Evolutionary conservation across 2,329 filamentous ascomycete species (phyloP).

Genomic region (Dactylellina sp.): DNA sequence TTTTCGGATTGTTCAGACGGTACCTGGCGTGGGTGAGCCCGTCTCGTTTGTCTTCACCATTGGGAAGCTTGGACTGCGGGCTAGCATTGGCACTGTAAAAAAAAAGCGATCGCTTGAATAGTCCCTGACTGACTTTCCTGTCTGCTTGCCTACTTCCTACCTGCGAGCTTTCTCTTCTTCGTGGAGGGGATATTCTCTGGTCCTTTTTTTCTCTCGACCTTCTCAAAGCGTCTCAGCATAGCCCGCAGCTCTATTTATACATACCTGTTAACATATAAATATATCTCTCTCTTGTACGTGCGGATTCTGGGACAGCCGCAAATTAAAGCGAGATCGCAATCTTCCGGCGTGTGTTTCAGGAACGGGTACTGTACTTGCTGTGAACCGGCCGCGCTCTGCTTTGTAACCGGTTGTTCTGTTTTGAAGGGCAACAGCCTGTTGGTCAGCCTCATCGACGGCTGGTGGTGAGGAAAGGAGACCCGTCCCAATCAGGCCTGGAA

Average conservation of each 20-base stretch:
- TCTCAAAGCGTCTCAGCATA: slow-evolving; percentile 55
- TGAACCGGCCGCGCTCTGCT: not conserved
- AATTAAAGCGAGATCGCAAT: slow-evolving; percentile 16
- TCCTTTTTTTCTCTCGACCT: slow-evolving; percentile 46
- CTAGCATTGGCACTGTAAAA: slow-evolving; percentile 16
- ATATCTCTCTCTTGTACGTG: not conserved
- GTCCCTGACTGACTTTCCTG: slow-evolving; percentile 27
- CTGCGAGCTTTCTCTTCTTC: slow-evolving; percentile 20
- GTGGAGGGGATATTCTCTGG: not conserved
- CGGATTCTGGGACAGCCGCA: slow-evolving; percentile 14
- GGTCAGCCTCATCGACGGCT: slow-evolving; percentile 50
- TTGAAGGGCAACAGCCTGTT: not conserved
- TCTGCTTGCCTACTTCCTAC: slow-evolving; percentile 10
- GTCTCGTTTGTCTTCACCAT: slow-evolving; percentile 27
- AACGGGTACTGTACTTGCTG: not conserved
- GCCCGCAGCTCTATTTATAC: slow-evolving; percentile 44
- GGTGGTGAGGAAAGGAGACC: slow-evolving; percentile 17
- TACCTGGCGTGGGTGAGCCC: slow-evolving; percentile 44
- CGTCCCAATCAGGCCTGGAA: slow-evolving; percentile 27
- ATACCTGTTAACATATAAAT: not conserved
- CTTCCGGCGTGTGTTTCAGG: slow-evolving; percentile 27
- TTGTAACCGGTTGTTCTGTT: slow-evolving; percentile 4
- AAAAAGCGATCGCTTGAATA: slow-evolving; percentile 16
- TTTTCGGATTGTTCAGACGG: slow-evolving; percentile 41
- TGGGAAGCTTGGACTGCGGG: slow-evolving; percentile 34